Base-by-base conservation (phyloP, 2,329 filamentous ascomycete species). In the Diatrype stigma region DNA sequence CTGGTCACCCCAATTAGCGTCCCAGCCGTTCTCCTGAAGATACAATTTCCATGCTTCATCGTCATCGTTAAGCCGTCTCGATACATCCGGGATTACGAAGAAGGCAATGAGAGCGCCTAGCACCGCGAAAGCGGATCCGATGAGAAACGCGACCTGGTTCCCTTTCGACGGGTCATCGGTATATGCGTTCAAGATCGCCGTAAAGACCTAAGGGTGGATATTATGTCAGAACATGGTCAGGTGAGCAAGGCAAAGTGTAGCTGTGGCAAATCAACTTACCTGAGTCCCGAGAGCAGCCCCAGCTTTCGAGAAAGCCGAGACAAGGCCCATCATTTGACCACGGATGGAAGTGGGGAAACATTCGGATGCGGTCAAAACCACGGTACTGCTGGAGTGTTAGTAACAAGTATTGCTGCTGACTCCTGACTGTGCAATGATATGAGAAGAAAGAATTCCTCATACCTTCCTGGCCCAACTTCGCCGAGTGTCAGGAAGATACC, bases 261-360 rank as follows among this genome's bases (percentile, higher is more conserved):
- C 26, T 30, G 10, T 30, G 26, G 26, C 10, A 30, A 30, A 21
- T 34, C 34, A 11, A 37, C n/a, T n/a, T n/a, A 56, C 54, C 50
- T 77, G 66, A 0, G 75, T 79, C 1, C 76, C 76, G 17, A 79
- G 73, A 0, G 75, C 73, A 0, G 75, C 74, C 1, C 77, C 76
- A 1, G 74, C 74, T 51, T 79, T 80, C 12, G 72, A 73, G 17
- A 71, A 71, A 0, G 75, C 76, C 0, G 74, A 67, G 0, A 74
- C 70, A 46, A 79, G 66, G 1, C 76, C 76, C 51, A 78, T 68
- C 60, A 74, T 76, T 47, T 78, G 75, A 0, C 75, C 76, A 1
- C 76, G 68, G 3, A 80, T 67, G 0, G 73, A 71, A 0, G 77
- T 79, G 0, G 76, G 75, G 61, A 78, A 79, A 23, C 69, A 74